Base-by-base conservation (phyloP, 352 stramenopile species). In the Globisporangium spiculum region DNA sequence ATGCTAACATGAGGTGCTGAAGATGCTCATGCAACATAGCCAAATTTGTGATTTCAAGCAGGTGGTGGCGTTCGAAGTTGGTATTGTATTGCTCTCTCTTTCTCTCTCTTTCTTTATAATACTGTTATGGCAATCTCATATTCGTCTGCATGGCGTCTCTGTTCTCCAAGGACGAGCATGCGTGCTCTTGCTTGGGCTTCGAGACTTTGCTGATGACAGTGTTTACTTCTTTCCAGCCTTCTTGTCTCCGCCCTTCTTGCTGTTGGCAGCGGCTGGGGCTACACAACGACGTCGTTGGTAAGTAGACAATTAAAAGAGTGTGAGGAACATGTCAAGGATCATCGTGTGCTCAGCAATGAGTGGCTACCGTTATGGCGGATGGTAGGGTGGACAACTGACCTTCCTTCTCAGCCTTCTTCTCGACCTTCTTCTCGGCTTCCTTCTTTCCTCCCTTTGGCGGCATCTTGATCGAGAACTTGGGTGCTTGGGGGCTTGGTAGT, bases 181-280 rank as follows among this genome's bases (percentile, higher is more conserved):
- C 7, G 18, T 22, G 26, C 24, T 36, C 54, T 44, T 44, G 55
- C 34, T 22, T 1, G 20, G 20, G 38, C 20, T 16, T 27, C 1
- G 22, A 36, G 53, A 60, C 16, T 30, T 36, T 18, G n/a, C 12
- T 54, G 20, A 36, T 38, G 14, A 5, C 34, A 27, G 32, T 7
- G 46, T 20, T 53, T 75, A 75, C 73, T 79, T 79, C 75, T 82
- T 82, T 68, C 67, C 73, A 57, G 67, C 67, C 72, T 83, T 83
- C 76, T 81, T 81, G 67, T 66, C 61, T 14, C 72, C 75, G 53
- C 73, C 71, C 61, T 77, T 77, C 68, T 84, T 83, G 59, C 56
- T 57, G 60, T 67, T 52, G 18, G 56, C 44, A 18, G 63, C 63
- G 14, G 55, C 52, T 56, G 20, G 56, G 8, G 56, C 56, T 62